Percentiles rank a stretch among this genome's conserved stretches.
These are phyloP conservation scores for Raffaelea ambrosiae DNA, from an alignment of 2,329 filamentous ascomycete species.

Conservation along the genomic window DNA sequence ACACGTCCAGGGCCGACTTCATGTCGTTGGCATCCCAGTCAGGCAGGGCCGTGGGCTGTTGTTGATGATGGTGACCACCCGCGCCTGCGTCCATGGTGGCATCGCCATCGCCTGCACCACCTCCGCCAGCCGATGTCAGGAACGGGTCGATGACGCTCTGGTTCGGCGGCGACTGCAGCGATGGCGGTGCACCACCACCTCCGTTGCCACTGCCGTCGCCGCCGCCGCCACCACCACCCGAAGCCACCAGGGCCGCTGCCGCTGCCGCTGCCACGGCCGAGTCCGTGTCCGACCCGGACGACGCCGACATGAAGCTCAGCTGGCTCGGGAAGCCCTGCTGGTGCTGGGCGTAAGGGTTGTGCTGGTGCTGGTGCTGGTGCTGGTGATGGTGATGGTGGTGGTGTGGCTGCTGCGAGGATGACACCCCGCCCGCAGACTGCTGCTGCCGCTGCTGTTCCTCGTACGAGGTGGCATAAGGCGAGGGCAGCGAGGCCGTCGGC, in stretches of 20 bases:
- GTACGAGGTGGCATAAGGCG: constrained; percentile 23
- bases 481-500: constrained; percentile 41
- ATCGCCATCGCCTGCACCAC: not conserved
- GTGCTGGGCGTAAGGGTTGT: not conserved
- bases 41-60: constrained; percentile 10
- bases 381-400: constrained; percentile 5
- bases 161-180: not conserved
- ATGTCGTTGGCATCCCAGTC: constrained; percentile 16
- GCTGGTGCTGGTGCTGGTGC: not conserved
- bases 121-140: constrained; percentile 13
- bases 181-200: too few species aligned
- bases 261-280: constrained; percentile 8
- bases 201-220: too few species aligned
- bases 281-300: constrained; percentile 9
- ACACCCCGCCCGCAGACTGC: too few species aligned
- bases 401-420: not conserved
- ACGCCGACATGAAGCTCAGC: constrained; percentile 28
- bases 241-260: too few species aligned
- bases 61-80: not conserved
- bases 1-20: constrained; percentile 11
- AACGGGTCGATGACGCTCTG: constrained; percentile 16
- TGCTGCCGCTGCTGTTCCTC: not conserved
- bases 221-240: too few species aligned
- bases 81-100: not conserved
- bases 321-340: too few species aligned